These are phyloP conservation scores for Gliomastix tumulicola DNA, from an alignment of 2,329 filamentous ascomycete species.

Conservation along the genomic window DNA sequence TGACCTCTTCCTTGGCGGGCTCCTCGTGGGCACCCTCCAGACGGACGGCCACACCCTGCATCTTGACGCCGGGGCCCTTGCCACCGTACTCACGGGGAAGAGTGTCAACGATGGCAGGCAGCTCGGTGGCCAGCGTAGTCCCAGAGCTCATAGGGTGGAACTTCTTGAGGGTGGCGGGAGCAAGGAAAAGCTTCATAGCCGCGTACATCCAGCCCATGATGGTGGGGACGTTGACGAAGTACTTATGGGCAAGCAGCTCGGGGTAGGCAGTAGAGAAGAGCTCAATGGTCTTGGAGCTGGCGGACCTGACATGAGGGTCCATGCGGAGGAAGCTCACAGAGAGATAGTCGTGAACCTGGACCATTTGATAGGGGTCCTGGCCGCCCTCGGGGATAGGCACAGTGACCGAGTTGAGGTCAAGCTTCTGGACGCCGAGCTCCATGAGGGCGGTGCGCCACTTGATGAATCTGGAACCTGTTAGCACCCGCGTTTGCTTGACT, in stretches of 20 bases:
- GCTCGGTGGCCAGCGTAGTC: slow-evolving; percentile 55
- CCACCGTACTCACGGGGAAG: slow-evolving; percentile 78
- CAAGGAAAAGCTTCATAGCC: slow-evolving; percentile 69
- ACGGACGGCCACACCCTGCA: slow-evolving; percentile 20
- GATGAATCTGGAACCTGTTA: slow-evolving; percentile 58
- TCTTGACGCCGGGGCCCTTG: slow-evolving; percentile 42
- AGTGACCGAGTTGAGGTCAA: slow-evolving; percentile 64
- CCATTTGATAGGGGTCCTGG: slow-evolving; percentile 80
- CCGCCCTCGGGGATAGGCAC: slow-evolving; percentile 65
- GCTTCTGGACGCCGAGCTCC: slow-evolving; percentile 74
- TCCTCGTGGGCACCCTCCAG: slow-evolving; percentile 6
- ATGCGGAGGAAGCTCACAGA: slow-evolving; percentile 80
- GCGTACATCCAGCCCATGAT: slow-evolving; percentile 86
- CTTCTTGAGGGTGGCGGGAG: slow-evolving; percentile 68
- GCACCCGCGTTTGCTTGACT: neutral
- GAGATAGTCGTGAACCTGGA: slow-evolving; percentile 91
- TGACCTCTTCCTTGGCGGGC: neutral
- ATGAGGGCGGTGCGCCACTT: slow-evolving; percentile 86
- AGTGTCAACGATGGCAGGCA: slow-evolving; percentile 50
- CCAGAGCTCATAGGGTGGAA: slow-evolving; percentile 75
- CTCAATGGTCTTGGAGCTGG: slow-evolving; percentile 74
- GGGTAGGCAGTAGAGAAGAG: slow-evolving; percentile 79
- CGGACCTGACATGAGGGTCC: slow-evolving; percentile 68
- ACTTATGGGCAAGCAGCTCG: slow-evolving; percentile 78
- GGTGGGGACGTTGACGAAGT: slow-evolving; percentile 88